Conservation (phyloP, 176 grass and related monocot genomes). For the Tillandsia fasciculata region DNA sequence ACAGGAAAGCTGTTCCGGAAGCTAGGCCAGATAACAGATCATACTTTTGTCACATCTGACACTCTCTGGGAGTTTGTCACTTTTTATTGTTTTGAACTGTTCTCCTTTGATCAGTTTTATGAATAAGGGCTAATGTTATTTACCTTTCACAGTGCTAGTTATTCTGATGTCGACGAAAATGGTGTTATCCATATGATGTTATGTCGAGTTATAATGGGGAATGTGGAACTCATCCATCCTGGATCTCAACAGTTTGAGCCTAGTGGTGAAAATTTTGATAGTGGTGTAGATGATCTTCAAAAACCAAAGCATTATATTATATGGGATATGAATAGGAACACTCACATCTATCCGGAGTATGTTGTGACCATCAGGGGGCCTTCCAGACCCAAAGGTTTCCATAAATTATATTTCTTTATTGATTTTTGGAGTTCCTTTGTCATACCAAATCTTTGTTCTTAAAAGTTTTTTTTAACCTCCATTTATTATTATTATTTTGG, state of each 20-base stretch:
- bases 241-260: slow-evolving; percentile 70
- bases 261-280: slow-evolving; percentile 51
- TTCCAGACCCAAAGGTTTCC: slow-evolving; percentile 37
- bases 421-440: slow-evolving; percentile 2
- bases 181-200: slow-evolving; percentile 61
- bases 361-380: slow-evolving; percentile 50
- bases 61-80: too few species aligned
- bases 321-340: slow-evolving; percentile 58
- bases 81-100: neutral
- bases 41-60: too few species aligned
- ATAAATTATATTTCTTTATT: slow-evolving; percentile 14
- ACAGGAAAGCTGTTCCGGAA: too few species aligned
- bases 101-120: neutral
- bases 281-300: slow-evolving; percentile 58
- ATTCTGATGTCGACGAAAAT: slow-evolving; percentile 51
- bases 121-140: neutral
- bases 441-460: neutral
- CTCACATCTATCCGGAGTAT: slow-evolving; percentile 64
- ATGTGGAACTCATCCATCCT: slow-evolving; percentile 44
- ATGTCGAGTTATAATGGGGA: slow-evolving; percentile 83
- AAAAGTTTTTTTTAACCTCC: neutral
- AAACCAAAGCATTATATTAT: slow-evolving; percentile 66
- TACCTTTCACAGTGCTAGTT: slow-evolving; percentile 31
- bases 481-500: slow-evolving; percentile 13
- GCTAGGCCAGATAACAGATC: too few species aligned